Evolutionary conservation across 23 red algal species (phyloP), one percentile per base, ranked within the genome.

Genomic region (Gracilariopsis chorda): DNA sequence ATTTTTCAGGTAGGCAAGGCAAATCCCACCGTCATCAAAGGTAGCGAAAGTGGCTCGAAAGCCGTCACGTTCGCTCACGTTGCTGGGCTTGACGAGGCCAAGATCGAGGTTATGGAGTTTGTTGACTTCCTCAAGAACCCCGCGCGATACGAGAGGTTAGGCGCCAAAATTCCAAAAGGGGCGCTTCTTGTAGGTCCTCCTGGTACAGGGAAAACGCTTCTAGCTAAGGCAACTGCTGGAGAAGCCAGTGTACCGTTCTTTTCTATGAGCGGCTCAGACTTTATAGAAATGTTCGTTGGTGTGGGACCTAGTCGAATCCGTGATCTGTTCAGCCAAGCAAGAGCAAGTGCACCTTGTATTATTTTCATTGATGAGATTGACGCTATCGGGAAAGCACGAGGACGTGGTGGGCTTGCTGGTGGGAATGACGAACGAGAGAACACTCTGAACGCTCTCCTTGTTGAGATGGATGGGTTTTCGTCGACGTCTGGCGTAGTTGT

Each of bases 331-430:
- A 86, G 84, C 24, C 94, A 96, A 56, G 97, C 97, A 14, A 73
- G 97, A 40, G 49, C 85, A 58, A 87, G 84, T 35, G 97, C 97
- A 19, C 97, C 97, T 11, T 99, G 97, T 74, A 99, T 99, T 56
- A 87, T 99, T 2, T 99, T 99, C 77, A 99, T 99, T 72, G 97
- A 99, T 80, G 97, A 99, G 56, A 99, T 99, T 78, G 97, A 99
- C 55, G 97, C 97, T 42, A 92, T 99, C 30, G 97, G 97, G 14
- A 91, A 94, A 59, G 89, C 97, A 12, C 73, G 97, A 45, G 97
- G 97, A 30, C 87, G 97, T 20, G 93, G 97, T 49, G 97, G 97
- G 17, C 87, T 99, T 47, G 67, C 81, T 55, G 97, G 97, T 46
- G 97, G 97, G 35, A 99, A 96, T 80, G 97, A 99, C 60, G 97